These are phyloP conservation scores for Protostelium mycophagum DNA, from an alignment of 78 protist species.

Conservation along the genomic window DNA sequence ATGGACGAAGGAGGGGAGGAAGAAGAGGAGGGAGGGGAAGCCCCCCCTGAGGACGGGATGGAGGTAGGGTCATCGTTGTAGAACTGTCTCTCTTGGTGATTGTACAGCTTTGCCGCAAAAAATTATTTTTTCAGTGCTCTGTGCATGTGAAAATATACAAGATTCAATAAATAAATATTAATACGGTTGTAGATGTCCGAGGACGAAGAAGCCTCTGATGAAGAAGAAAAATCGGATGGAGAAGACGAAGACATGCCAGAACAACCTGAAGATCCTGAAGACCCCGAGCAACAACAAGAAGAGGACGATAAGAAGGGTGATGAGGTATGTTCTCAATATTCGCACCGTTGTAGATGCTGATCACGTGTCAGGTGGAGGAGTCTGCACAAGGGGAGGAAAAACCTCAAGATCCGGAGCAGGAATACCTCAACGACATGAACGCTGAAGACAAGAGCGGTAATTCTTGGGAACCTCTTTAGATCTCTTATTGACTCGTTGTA, in stretches of 20 bases:
- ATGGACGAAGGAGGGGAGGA: conserved; percentile 37
- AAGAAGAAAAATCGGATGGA: conserved; percentile 22
- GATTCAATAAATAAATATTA: no score
- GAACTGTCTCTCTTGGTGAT: no score
- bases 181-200: conserved; percentile 1
- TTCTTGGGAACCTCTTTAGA: no score
- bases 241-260: conserved; percentile 19
- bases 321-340: conserved; percentile 28
- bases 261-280: conserved; percentile 22
- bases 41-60: conserved; percentile 19
- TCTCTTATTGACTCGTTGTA: no score
- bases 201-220: conserved; percentile 27
- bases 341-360: no score
- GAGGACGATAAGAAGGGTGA: conserved; percentile 8
- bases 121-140: no score
- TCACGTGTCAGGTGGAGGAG: no score
- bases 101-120: no score
- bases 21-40: conserved; percentile 23
- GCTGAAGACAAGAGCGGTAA: conserved; percentile 52
- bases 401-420: conserved; percentile 34
- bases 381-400: conserved; percentile 37
- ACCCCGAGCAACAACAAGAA: conserved; percentile 13
- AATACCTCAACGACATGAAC: conserved; percentile 13
- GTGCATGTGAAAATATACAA: no score
- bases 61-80: neutral